phyloP scores from a whole-genome alignment of 176 grass and related monocot genomes.

The Urochloa ruziziensis region DNA sequence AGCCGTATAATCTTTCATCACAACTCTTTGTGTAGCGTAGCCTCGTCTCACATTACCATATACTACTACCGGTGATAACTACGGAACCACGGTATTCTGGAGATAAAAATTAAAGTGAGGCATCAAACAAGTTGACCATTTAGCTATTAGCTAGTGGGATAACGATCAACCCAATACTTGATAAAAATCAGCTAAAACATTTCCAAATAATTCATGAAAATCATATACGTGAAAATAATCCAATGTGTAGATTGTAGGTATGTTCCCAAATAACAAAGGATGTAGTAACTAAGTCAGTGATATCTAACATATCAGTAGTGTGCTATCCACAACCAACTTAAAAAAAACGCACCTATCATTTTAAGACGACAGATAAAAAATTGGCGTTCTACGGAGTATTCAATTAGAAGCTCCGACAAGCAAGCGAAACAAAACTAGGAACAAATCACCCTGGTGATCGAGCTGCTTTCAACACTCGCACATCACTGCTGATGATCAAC shows the following conservation, averaged over 20 bases:
- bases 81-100: background rate
- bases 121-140: background rate
- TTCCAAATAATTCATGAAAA: too few relatives aligned
- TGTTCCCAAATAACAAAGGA: background rate
- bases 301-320: background rate
- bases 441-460: background rate
- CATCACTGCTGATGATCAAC: slow-evolving; percentile 37
- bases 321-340: background rate
- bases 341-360: background rate
- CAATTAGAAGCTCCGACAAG: background rate
- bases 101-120: background rate
- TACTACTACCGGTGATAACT: background rate
- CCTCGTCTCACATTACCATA: background rate
- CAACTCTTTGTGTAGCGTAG: too few relatives aligned
- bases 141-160: background rate
- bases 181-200: background rate
- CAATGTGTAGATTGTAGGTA: background rate
- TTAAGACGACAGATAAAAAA: background rate
- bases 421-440: slow-evolving; percentile 16
- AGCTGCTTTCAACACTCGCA: slow-evolving; percentile 14
- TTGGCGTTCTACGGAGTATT: background rate
- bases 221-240: background rate
- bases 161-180: background rate
- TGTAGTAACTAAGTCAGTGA: background rate
- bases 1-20: too few relatives aligned